Percentiles rank a stretch among this genome's conserved stretches.
phyloP scores from a whole-genome alignment of 192 early-diverging fungal genomes.

The Jimgerdemannia lactiflua region DNA sequence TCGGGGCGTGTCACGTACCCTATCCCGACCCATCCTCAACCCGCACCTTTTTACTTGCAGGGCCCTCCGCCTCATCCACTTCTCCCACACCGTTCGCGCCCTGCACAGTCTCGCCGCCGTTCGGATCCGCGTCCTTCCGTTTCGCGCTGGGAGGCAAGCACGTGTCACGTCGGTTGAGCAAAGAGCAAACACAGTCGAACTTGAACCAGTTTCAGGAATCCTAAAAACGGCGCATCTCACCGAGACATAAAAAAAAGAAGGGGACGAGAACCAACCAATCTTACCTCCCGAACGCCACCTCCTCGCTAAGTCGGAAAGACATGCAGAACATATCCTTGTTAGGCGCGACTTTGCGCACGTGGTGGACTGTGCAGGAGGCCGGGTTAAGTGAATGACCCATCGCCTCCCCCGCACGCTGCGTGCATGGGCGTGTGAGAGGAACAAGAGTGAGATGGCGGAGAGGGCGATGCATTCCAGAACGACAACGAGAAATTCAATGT shows the following conservation, averaged over 20 bases:
- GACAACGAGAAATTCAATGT: neutral
- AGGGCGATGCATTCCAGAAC: neutral
- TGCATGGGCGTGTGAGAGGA: neutral
- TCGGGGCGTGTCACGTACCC: neutral
- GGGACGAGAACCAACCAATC: neutral
- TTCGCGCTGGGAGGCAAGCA: neutral
- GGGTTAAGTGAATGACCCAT: constrained; percentile 48
- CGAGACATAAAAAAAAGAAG: neutral
- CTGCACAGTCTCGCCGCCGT: neutral
- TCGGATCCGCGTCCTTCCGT: neutral
- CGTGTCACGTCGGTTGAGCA: neutral
- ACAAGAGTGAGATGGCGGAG: neutral
- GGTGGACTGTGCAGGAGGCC: constrained; percentile 48
- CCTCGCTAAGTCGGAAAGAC: constrained; percentile 74
- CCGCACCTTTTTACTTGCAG: neutral
- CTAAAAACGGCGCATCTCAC: neutral
- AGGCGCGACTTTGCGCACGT: constrained; percentile 94
- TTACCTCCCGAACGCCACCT: constrained; percentile 60
- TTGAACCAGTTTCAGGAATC: too few species aligned
- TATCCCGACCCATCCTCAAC: neutral
- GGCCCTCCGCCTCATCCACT: neutral
- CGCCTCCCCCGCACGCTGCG: constrained; percentile 46
- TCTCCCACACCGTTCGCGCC: neutral
- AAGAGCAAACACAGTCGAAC: neutral
- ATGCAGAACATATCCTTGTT: constrained; percentile 99